Base-by-base conservation (phyloP, 768 basidiomycete genomes). In the Suillus spraguei region DNA sequence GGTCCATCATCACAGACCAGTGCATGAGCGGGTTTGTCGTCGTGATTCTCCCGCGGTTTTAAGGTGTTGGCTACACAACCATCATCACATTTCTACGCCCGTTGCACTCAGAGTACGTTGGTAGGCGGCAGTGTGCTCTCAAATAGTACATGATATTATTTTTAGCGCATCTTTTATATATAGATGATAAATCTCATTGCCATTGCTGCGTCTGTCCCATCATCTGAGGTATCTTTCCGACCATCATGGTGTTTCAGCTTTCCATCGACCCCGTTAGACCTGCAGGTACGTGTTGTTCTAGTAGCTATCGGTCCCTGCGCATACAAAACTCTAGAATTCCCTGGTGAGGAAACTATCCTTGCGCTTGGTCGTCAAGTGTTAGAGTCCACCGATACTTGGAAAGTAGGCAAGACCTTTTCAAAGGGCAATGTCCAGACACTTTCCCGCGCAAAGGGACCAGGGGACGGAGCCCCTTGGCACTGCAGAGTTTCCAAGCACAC, bases 401-500 rank as follows among this genome's bases (percentile, higher is more conserved):
- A 87, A 73, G 77, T 78, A 61, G 90, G 90, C 24, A 93, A 90
- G 71, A 80, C 83, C 5, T 87, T 80, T 69, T 77, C 82, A 65
- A 81, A 82, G 61, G 71, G 76, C 61, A 79, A 70, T 4, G 88
- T 92, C 68, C 82, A 85, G 70, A 88, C 87, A 11, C 81, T 75
- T 61, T 80, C 74, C 33, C 82, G 79, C 16, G 71, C 83, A 42
- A 91, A 88, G 68, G 78, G 77, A 4, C 73, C 81, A 14, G 80
- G 72, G 7, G 87, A 88, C 64, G 84, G 81, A 32, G 85, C 87
- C 41, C 73, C 81, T 3, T 93, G 91, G 90, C 82, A 90, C 68
- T 84, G 83, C 71, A 83, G 91, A 28, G 72, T 86, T 63, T 91
- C 90, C 69, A 82, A 84, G 69, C 91, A 93, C 73, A 72, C 81